Base-by-base conservation (phyloP, 1,139 yeast genomes). In the Taiozyma onychis region DNA sequence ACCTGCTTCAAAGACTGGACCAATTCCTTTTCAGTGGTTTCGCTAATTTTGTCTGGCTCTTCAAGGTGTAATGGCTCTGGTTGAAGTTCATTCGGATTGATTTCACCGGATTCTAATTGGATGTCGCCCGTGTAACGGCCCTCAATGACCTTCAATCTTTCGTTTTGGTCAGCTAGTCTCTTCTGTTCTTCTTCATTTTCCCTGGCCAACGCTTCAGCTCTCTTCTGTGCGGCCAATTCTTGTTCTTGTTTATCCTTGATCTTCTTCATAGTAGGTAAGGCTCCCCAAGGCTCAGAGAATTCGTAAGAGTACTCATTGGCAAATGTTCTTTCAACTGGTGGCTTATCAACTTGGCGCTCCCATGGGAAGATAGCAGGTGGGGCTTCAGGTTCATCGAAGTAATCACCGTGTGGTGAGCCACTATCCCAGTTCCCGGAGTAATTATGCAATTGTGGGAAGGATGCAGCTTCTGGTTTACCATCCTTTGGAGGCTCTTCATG, bases 391-490 rank as follows among this genome's bases (percentile, higher is more conserved):
- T 16, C 41, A 30, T 34, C 21, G 24, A 39, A 42, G 14, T 37
- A 18, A n/a, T 32, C 41, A 28, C 37, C 35, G 3, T 32, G 32
- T 11, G 48, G 22, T 22, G 51, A 51, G 28, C 49, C 43, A 13
- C 27, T 18, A 24, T 46, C 52, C 63, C 63, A 59, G 18, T 48
- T 45, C 37, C 52, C 49, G 10, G 46, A 39, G 34, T 54, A 51
- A 22, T 54, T 48, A 10, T 55, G 35, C 27, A 54, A 48, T 3
- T 46, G 39, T 18, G 64, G 64, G 52, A 75, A 61, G 10, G 51
- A 48, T 2, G 62, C 64, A 4, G 77, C 78, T 55, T 75, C 77
- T 7, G 77, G 74, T 37, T 51, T 57, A 3, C 72, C 64, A 43
- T 59, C 57, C 30, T 61, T 56, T 24, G 78, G 75, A 8, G 80